Percentiles rank a stretch among this genome's conserved stretches.
These are phyloP conservation scores for Aspergillus nanangensis DNA, from an alignment of 495 filamentous ascomycete genomes.

Conservation along the genomic window DNA sequence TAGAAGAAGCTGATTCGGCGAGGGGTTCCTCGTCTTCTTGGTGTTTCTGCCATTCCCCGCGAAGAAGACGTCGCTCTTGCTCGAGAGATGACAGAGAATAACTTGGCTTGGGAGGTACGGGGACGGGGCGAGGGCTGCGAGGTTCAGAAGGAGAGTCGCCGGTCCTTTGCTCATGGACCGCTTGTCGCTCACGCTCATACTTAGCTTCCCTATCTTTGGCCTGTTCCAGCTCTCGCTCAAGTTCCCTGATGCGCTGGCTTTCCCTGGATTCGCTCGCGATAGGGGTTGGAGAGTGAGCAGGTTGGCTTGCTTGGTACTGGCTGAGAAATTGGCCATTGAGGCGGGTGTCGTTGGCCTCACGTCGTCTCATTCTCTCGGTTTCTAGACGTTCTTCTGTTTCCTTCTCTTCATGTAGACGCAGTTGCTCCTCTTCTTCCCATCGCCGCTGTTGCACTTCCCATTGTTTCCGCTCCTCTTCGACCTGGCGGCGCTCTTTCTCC, in stretches of 20 bases:
- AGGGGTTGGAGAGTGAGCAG: slow-evolving; percentile 6
- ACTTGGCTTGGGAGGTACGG: slow-evolving; percentile 48
- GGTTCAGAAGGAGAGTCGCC: slow-evolving; percentile 31
- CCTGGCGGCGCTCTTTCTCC: slow-evolving; percentile 62
- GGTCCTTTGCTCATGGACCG: slow-evolving; percentile 33
- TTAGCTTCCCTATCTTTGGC: slow-evolving; percentile 81
- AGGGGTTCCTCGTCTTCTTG: slow-evolving; percentile 41
- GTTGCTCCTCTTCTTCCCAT: slow-evolving; percentile 80
- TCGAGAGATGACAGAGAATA: slow-evolving; percentile 66
- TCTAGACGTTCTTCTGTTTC: slow-evolving; percentile 63
- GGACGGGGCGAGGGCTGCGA: slow-evolving; percentile 35
- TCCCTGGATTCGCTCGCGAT: slow-evolving; percentile 37
- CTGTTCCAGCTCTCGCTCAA: slow-evolving; percentile 79
- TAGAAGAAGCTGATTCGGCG: slow-evolving; percentile 19
- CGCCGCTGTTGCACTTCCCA: slow-evolving; percentile 83
- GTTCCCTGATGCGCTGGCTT: slow-evolving; percentile 66
- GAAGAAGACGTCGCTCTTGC: slow-evolving; percentile 71
- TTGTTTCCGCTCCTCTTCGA: slow-evolving; percentile 70
- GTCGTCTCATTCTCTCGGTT: slow-evolving; percentile 59
- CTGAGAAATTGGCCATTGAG: slow-evolving; percentile 82
- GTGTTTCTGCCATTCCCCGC: slow-evolving; percentile 60
- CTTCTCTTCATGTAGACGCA: slow-evolving; percentile 66
- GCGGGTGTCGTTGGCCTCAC: slow-evolving; percentile 56
- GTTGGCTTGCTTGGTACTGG: slow-evolving; percentile 66
- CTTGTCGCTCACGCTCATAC: slow-evolving; percentile 79